Evolutionary conservation across 1,284 basidiomycete species (phyloP), one percentile per base, ranked within the genome.

Genomic region (Limonomyces culmigenus): DNA sequence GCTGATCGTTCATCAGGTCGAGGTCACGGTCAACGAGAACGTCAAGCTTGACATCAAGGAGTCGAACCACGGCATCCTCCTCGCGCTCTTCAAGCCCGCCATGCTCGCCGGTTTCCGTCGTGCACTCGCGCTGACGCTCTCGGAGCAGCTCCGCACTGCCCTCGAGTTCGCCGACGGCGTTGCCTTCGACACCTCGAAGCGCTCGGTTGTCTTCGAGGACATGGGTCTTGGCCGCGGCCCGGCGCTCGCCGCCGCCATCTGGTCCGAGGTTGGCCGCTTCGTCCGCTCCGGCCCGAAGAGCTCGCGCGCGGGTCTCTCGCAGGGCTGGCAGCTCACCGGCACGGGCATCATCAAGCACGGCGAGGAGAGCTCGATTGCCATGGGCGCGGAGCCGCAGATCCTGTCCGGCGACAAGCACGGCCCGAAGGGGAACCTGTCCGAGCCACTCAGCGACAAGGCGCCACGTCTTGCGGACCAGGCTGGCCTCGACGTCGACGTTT

Each of bases 321-420:
- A 58, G 2, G 69, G 60, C 0, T 65, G 65, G 60, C 55, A 47
- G 19, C 66, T 65, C 4, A 78, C 74, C 0, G 66, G 74, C 0
- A 72, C 69, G 0, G 76, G 76, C 0, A 40, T 79, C 5, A 54
- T 79, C 36, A 62, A 69, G 37, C 63, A 72, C 42, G 53, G 52
- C 3, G 54, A 54, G 19, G 46, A 46, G 5, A 54, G 59, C n/a
- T 52, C 54, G 37, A 65, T 79, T 33, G 76, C 76, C 2, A 53
- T 79, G 53, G 76, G 76, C 3, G 72, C 64, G 3, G 74, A 76
- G 51, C 76, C 76, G 27, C 76, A 80, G 56, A 65, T 80, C 27
- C 50, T 80, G 21, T 51, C 62, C 16, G 70, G 72, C 0, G 63
- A 72, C 42, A 76, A 79, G 58, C 60, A 55, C 2, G 77, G 76